Base-by-base conservation (phyloP, 441 rosid species). In the Adansonia rubrostipa region DNA sequence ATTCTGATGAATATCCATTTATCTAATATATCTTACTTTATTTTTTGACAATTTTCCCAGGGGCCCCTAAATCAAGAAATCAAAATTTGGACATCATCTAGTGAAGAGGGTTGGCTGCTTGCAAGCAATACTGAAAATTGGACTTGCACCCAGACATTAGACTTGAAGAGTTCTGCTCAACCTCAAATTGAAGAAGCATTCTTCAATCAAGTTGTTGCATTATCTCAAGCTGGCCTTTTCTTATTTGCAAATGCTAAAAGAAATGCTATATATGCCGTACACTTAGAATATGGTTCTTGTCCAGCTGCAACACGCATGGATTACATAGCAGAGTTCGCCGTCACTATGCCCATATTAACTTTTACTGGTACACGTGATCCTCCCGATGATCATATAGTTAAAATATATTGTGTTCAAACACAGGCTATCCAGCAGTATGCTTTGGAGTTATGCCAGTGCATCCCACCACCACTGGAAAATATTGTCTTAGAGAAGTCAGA, bases 341-440 rank as follows among this genome's bases (percentile, higher is more conserved):
- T 96, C 71, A 87, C 96, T 28, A 90, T 94, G 97, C 98, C 98
- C 77, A 94, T 96, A 74, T 84, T 94, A 86, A 96, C 98, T 87
- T 88, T 94, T 78, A 91, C 95, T 20, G 98, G 94, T 76, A 87
- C 89, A 69, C 88, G 85, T 82, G 90, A 89, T 76, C 91, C 89
- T 77, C 90, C 86, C 74, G 91, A 90, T 28, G 93, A 92, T 65
- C 85, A 79, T 74, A 75, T 86, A 62, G 89, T 89, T 74, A 94
- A 92, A 89, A 89, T 96, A 69, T 96, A 94, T 80, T 96, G 98
- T 82, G 94, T 96, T 53, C 97, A 93, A 85, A 94, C 98, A 76
- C 95, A 83, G 80, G 98, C 98, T 69, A 94, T 96, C 80, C 98
- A 93, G 85, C 95, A 92, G 84, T 96, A 94, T 92, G 88, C 95